Evolutionary conservation across 108 stramenopile genomes (phyloP), one percentile per base, ranked within the genome.

Genomic region (Discostella stelligeroides): DNA sequence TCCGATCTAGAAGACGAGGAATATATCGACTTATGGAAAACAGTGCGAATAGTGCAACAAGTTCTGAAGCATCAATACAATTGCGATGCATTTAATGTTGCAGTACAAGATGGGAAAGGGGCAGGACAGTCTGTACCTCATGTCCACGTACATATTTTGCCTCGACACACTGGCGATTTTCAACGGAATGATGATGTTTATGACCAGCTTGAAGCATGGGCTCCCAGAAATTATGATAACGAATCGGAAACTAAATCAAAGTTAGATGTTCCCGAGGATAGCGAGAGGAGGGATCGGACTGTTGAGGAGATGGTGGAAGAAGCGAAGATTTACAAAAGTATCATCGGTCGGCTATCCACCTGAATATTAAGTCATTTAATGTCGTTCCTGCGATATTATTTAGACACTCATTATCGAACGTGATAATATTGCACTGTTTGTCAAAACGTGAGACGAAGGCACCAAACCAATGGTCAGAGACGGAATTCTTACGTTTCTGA

Each of bases 101-200:
- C 96, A 30, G 90, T 94, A 7, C 96, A 97, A 56, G 96, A 97
- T 75, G 96, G 96, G 9, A 17, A 14, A 34, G 83, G 63, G 1
- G 91, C 94, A 0, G 96, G 96, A 18, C 96, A 97, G 68, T 79
- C 79, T 13, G 94, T 97, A 6, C 90, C 92, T 2, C 96, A 97
- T 82, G 92, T 89, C 0, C 96, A 97, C 66, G 92, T 97, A 2
- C 96, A 97, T 70, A 84, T 97, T 10, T 63, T 97, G 38, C 96
- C 96, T 1, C 67, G 96, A 7, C 43, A 42, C 37, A 54, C 28
- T 4, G 84, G 87, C 24, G 91, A 95, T 73, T 88, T 90, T 21
- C 79, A 87, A 71, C 72, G 86, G 0, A 95, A 92, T 60, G 95
- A 95, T 77, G 90, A 95, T 55, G 63, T 95, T 29, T 95, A 95